A percentile compares a stretch with the other conserved stretches of the same genome.
phyloP scores from a whole-genome alignment of 2,329 filamentous ascomycete species.

The Fusarium dimerum region DNA sequence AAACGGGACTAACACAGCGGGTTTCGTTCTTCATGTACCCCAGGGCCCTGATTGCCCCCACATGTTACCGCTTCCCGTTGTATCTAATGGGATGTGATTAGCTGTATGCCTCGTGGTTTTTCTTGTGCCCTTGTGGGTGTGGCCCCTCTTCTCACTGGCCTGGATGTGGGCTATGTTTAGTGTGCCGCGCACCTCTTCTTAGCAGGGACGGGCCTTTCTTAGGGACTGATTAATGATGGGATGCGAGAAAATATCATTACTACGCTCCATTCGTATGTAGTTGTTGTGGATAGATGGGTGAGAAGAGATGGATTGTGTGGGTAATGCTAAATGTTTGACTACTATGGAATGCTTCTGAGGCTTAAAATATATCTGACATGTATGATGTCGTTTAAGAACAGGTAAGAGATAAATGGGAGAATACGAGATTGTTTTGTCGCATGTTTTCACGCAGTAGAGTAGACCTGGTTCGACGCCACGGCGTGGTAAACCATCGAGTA shows the following conservation, averaged over 20 bases:
- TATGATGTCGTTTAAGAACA: background rate
- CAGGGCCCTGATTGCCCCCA: background rate
- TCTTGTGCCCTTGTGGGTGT: background rate
- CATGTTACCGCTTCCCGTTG: background rate
- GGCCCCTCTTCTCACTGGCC: too few relatives aligned
- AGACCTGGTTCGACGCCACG: background rate
- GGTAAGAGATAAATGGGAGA: background rate
- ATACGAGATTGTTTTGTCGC: slow-evolving; percentile 1
- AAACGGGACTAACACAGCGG: background rate
- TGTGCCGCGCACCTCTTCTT: background rate
- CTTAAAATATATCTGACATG: too few relatives aligned
- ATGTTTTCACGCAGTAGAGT: background rate
- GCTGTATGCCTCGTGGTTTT: background rate
- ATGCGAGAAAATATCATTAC: too few relatives aligned
- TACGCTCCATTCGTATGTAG: too few relatives aligned
- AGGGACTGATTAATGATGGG: too few relatives aligned
- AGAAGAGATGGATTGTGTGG: too few relatives aligned
- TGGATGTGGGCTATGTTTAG: background rate
- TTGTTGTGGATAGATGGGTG: too few relatives aligned
- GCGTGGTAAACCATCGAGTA: too few relatives aligned
- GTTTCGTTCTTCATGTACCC: background rate
- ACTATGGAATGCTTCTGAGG: too few relatives aligned
- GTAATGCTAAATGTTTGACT: too few relatives aligned
- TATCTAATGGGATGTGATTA: background rate
- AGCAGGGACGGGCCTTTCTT: too few relatives aligned